Evolutionary conservation across 2,329 filamentous ascomycete species (phyloP).

Genomic region (Trichoderma atroviride): DNA sequence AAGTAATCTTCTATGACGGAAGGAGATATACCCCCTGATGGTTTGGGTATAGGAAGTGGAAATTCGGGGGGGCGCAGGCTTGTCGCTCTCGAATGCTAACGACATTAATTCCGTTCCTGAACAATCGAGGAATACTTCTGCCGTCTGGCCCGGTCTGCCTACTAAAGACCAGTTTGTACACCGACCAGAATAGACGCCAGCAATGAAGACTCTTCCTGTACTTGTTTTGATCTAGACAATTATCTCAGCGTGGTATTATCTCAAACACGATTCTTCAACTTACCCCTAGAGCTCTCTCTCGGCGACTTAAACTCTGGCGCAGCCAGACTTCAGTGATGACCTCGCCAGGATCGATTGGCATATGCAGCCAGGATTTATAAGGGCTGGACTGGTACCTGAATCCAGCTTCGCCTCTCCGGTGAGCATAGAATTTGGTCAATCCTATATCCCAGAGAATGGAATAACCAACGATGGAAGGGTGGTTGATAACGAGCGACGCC

Average conservation of each 20-base stretch:
- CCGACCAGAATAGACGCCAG: neutral
- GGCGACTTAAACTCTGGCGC: neutral
- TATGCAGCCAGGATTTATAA: neutral
- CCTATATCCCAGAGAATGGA: neutral
- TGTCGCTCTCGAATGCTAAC: neutral
- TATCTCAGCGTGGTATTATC: neutral
- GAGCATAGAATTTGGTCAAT: neutral
- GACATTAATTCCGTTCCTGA: neutral
- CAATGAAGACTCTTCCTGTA: neutral
- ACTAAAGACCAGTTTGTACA: neutral
- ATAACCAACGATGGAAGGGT: neutral
- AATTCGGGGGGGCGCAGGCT: neutral
- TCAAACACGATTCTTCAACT: neutral
- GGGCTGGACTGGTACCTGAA: neutral
- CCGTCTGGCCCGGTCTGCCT: neutral
- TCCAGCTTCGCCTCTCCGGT: neutral
- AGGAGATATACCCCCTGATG: neutral
- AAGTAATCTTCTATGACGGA: neutral
- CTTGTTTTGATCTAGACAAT: neutral
- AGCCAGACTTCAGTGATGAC: neutral
- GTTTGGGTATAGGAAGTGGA: neutral
- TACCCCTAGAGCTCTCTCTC: neutral
- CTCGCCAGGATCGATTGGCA: neutral
- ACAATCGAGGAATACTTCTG: neutral
- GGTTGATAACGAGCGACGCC: neutral